Evolutionary conservation across 441 rosid genomes (phyloP), one percentile per base, ranked within the genome.

Genomic region (Erodium texanum): DNA sequence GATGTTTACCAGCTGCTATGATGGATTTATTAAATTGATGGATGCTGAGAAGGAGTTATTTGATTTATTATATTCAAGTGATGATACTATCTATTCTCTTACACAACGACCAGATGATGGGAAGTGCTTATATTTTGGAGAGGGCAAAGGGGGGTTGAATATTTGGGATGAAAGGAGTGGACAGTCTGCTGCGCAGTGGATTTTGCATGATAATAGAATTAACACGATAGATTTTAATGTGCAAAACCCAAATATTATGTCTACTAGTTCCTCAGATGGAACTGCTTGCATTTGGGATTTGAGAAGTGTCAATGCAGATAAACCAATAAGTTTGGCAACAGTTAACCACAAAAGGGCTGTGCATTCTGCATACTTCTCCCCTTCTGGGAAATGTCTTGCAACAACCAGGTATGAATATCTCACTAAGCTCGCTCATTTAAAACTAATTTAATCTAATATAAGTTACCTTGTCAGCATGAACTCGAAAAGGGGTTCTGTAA

Each of bases 341-440:
- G 66, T 85, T 1, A 70, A 68, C 23, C 96, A 93, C 75, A 43
- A 70, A 11, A 84, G 72, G 78, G 82, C 86, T 18, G 91, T 90
- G 56, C 81, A 85, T 54, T 83, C 94, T 67, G 97, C 98, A 56
- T 89, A 84, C 73, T 93, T 93, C 82, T 93, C 98, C 32, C 96
- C 97, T 24, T 85, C 88, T 41, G 97, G 96, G 64, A 79, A 69
- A 72, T 80, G 43, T 68, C 86, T 90, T 68, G 96, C 89, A 54
- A 89, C 96, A 2, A 82, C 98, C 65, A 87, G 92, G 98, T 90
- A 78, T 16, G 22, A 15, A 50, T 50, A 50, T 50, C 20, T 41
- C 48, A 41, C 34, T 29, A 29, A 29, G 1, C 3, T 29, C 6
- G 1, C 6, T 41, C 48, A 41, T 41, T 41, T 41, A 41, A 9